These are phyloP conservation scores for Hibiscus trionum DNA, from an alignment of 345 rosid genomes.

Conservation along the genomic window DNA sequence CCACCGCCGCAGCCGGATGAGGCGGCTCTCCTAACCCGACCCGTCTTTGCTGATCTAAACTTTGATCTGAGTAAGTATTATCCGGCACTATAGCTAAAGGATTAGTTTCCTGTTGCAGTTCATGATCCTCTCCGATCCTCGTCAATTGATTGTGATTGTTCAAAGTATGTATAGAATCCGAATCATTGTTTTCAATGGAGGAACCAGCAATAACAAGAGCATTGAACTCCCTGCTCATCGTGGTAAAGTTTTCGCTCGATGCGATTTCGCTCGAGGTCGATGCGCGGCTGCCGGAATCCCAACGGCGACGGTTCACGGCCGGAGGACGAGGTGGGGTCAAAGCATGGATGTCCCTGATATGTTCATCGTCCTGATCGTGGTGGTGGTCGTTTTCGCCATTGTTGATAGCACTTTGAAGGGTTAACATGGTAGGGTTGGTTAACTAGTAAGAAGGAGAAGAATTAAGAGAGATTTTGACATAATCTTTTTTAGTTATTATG, in stretches of 20 bases:
- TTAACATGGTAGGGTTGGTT: slow-evolving; percentile 20
- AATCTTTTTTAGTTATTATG: background rate
- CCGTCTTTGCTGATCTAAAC: slow-evolving; percentile 14
- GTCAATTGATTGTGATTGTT: slow-evolving; percentile 26
- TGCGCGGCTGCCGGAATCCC: slow-evolving; percentile 44
- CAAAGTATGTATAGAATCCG: background rate
- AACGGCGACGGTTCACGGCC: slow-evolving; percentile 29
- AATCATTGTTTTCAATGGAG: slow-evolving; percentile 29
- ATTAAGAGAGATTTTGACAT: background rate
- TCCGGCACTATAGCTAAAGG: slow-evolving; percentile 85
- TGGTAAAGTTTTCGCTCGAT: slow-evolving; percentile 71
- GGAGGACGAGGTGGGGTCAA: slow-evolving; percentile 52
- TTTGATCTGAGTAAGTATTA: slow-evolving; percentile 26
- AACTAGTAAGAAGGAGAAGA: background rate
- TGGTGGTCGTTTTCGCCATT: slow-evolving; percentile 17
- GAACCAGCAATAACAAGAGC: slow-evolving; percentile 91
- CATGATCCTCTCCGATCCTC: slow-evolving; percentile 60
- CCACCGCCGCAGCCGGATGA: background rate
- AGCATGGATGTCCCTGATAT: slow-evolving; percentile 77
- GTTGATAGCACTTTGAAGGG: slow-evolving; percentile 15
- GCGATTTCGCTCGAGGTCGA: slow-evolving; percentile 43
- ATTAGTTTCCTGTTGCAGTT: slow-evolving; percentile 52
- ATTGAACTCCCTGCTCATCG: slow-evolving; percentile 89
- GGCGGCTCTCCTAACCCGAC: slow-evolving; percentile 10
- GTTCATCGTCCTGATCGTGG: slow-evolving; percentile 15